Percentiles rank a stretch among this genome's conserved stretches.
Conservation (phyloP, 2,329 filamentous ascomycete species). For the Sclerotinia borealis region DNA sequence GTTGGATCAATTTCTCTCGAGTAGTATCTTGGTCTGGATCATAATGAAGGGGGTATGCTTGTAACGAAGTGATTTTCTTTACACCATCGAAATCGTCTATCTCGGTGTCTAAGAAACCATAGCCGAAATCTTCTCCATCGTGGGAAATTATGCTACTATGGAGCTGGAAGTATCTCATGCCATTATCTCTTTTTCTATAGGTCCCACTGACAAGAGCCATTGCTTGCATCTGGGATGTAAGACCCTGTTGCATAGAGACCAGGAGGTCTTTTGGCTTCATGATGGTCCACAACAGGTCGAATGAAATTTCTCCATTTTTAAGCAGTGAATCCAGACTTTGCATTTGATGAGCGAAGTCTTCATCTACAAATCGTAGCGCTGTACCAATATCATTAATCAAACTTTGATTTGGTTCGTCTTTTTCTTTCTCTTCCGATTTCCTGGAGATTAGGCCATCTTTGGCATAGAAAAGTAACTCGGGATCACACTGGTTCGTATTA, state of each 20-base stretch:
- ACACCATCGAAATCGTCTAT: not conserved
- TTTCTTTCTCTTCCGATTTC: not conserved
- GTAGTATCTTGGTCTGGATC: not conserved
- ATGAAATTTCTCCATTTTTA: constrained; percentile 2
- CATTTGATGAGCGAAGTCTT: not conserved
- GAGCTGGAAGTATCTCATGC: not conserved
- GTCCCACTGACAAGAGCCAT: not conserved
- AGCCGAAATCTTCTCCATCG: constrained; percentile 3
- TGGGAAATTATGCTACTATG: not conserved
- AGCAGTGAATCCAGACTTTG: not conserved
- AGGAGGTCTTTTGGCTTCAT: not conserved
- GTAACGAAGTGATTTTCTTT: not conserved
- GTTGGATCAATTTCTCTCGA: not conserved
- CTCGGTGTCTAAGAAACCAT: not conserved
- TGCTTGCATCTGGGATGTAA: not conserved
- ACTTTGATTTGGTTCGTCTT: not conserved
- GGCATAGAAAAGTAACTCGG: not conserved
- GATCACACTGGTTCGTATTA: not conserved
- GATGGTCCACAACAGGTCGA: constrained; percentile 2
- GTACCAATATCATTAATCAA: constrained; percentile 5
- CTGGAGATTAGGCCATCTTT: not conserved
- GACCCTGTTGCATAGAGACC: not conserved
- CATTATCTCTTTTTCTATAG: not conserved
- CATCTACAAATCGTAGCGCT: not conserved
- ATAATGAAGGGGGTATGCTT: not conserved